phyloP scores from a whole-genome alignment of 257 asterid species.

The Echites panduratus region DNA sequence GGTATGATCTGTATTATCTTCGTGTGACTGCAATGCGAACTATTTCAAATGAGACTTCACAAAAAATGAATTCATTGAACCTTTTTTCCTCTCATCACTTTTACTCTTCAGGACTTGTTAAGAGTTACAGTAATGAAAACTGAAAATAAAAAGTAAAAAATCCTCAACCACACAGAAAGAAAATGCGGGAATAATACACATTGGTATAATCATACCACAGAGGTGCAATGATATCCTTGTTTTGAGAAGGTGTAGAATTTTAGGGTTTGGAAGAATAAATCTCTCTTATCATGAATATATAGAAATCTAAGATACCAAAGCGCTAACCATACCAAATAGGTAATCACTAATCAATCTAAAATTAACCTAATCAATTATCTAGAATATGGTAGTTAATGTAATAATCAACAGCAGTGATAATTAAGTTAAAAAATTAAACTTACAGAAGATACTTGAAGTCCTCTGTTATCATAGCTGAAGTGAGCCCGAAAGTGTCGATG shows the following conservation, averaged over 20 bases:
- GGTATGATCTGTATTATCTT: neutral
- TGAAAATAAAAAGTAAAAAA: too few relatives aligned
- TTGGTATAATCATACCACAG: neutral
- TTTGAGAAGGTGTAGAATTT: neutral
- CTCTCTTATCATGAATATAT: too few relatives aligned
- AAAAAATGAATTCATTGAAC: neutral
- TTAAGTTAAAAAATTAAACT: neutral
- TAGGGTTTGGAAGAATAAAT: too few relatives aligned
- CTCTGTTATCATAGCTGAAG: conserved; percentile 55
- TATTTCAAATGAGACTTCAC: neutral
- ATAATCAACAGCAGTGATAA: too few relatives aligned
- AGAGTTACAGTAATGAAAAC: neutral
- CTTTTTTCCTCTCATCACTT: neutral
- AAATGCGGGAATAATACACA: neutral
- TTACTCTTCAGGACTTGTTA: too few relatives aligned
- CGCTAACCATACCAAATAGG: too few relatives aligned
- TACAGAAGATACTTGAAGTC: conserved; percentile 43
- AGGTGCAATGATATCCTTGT: neutral
- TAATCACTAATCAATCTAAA: too few relatives aligned
- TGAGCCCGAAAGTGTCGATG: conserved; percentile 61
- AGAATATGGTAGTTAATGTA: too few relatives aligned
- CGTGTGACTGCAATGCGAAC: conserved; percentile 4
- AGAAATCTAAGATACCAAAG: too few relatives aligned
- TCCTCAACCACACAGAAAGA: neutral
- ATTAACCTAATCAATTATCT: too few relatives aligned